These are phyloP conservation scores for Trichophyton schoenleinii DNA, from an alignment of 2,329 filamentous ascomycete species.

Conservation along the genomic window DNA sequence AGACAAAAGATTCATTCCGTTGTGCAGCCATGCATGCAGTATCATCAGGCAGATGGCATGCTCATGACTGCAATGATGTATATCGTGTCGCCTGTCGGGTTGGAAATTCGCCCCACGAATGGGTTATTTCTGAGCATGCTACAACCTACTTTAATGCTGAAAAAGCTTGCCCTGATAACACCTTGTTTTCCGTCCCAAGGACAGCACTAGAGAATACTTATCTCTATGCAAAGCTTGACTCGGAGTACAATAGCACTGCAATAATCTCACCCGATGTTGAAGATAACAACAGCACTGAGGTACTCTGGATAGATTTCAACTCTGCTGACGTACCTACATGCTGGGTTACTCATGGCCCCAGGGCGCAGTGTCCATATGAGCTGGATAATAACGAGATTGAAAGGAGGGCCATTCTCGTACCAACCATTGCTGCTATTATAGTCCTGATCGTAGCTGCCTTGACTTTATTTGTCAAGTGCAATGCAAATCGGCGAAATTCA, in stretches of 20 bases:
- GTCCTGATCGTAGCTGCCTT: constrained; percentile 48
- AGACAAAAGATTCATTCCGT: constrained; percentile 29
- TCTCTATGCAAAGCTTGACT: constrained; percentile 34
- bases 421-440: constrained; percentile 50
- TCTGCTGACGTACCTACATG: constrained; percentile 44
- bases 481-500: constrained; percentile 45
- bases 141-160: constrained; percentile 35
- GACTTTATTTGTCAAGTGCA: constrained; percentile 53
- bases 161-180: constrained; percentile 37
- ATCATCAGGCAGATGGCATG: constrained; percentile 44
- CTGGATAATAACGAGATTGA: constrained; percentile 31
- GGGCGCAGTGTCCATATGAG: constrained; percentile 47
- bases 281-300: constrained; percentile 11
- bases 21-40: constrained; percentile 45
- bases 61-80: constrained; percentile 41
- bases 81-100: constrained; percentile 47
- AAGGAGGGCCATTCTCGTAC: constrained; percentile 43
- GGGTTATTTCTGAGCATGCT: constrained; percentile 38
- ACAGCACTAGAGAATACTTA: constrained; percentile 53
- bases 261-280: neutral
- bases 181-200: constrained; percentile 45
- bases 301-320: constrained; percentile 51
- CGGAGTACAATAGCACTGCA: constrained; percentile 12
- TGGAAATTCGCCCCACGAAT: constrained; percentile 42
- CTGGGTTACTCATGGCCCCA: constrained; percentile 47